Conservation (phyloP, 345 rosid species). For the Acer saccharum region DNA sequence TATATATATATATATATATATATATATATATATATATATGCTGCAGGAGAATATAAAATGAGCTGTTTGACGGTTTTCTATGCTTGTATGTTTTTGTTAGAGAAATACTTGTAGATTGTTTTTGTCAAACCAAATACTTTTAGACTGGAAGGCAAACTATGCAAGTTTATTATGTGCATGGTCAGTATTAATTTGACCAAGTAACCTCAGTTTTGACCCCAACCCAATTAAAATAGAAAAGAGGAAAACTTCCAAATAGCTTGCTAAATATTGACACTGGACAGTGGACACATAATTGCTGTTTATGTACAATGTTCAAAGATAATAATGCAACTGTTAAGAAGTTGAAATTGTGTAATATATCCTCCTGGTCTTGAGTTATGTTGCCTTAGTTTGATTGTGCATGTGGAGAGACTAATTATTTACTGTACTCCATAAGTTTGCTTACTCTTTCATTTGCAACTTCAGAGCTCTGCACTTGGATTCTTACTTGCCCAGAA, state of each 20-base stretch:
- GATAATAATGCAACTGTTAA: not conserved
- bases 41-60: not conserved
- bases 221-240: not conserved
- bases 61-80: not conserved
- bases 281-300: not conserved
- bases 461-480: conserved; percentile 86
- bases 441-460: conserved; percentile 6
- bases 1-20: not conserved
- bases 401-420: not conserved
- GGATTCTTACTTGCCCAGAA: conserved; percentile 95
- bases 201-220: not conserved
- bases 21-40: not conserved
- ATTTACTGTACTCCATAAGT: not conserved
- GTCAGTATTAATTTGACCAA: not conserved
- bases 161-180: not conserved
- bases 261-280: not conserved
- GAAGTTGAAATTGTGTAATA: not conserved
- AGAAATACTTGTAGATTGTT: not conserved
- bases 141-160: not conserved
- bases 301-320: not conserved
- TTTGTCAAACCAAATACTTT: not conserved
- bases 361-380: not conserved
- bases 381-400: conserved; percentile 8
- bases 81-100: not conserved
- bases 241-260: not conserved